Percentiles rank a stretch among this genome's conserved stretches.
Evolutionary conservation across 169 alveolate genomes (phyloP).

Genomic region (Cryptosporidium parvum): DNA sequence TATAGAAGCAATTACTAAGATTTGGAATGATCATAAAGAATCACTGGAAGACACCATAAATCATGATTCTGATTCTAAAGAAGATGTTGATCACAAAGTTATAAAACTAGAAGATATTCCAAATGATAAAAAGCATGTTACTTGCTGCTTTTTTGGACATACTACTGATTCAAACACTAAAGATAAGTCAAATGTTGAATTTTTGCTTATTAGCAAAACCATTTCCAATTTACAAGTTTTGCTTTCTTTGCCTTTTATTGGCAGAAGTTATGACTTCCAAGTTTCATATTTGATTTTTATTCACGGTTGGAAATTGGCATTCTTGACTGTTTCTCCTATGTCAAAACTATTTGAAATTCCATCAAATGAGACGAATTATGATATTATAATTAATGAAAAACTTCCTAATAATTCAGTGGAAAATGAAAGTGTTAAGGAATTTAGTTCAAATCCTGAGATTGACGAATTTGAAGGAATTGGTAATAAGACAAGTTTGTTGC

Average conservation of each 20-base stretch:
- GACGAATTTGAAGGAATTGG: background rate
- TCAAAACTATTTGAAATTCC: conserved; percentile 6
- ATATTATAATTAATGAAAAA: background rate
- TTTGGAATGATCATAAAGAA: conserved; percentile 25
- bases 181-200: background rate
- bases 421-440: background rate
- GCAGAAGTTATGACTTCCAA: conserved; percentile 23
- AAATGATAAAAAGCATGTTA: background rate
- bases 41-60: background rate
- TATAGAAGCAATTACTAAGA: background rate
- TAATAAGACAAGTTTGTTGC: background rate
- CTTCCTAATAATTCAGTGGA: background rate
- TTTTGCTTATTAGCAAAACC: background rate
- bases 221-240: conserved; percentile 21
- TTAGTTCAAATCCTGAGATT: background rate
- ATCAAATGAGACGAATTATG: background rate
- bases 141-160: conserved; percentile 37
- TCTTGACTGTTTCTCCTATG: conserved; percentile 5
- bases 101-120: background rate
- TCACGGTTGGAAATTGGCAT: conserved; percentile 39
- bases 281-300: conserved; percentile 24
- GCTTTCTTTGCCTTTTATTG: conserved; percentile 33
- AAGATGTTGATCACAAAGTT: background rate
- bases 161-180: background rate
- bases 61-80: background rate